phyloP scores from a whole-genome alignment of 352 stramenopile species.

The Phytophthora fragariaefolia region DNA sequence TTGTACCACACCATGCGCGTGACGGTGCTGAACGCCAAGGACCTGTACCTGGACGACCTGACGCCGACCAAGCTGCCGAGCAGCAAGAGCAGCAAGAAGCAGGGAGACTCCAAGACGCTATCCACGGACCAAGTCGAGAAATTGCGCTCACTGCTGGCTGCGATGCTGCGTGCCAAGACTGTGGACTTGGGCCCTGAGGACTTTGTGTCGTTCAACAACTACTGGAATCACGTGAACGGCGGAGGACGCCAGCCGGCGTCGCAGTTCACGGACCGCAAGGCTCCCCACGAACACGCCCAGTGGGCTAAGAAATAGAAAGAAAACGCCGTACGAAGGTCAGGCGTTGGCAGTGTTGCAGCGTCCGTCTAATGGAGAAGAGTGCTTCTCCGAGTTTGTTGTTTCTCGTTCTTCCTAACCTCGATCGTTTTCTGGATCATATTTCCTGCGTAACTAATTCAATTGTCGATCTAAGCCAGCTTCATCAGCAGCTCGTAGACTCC shows the following conservation, averaged over 20 bases:
- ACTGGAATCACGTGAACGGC: constrained; percentile 81
- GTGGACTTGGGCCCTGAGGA: constrained; percentile 74
- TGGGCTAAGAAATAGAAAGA: constrained; percentile 64
- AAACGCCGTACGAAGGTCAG: neutral
- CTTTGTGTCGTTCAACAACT: constrained; percentile 84
- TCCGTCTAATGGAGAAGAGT: constrained; percentile 17
- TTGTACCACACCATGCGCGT: constrained; percentile 73
- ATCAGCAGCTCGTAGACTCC: constrained; percentile 84
- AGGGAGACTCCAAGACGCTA: constrained; percentile 42
- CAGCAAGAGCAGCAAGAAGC: constrained; percentile 34
- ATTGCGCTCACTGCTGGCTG: constrained; percentile 64
- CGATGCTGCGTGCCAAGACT: constrained; percentile 83
- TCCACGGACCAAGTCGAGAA: constrained; percentile 65
- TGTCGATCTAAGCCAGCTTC: constrained; percentile 61
- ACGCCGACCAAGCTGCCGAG: constrained; percentile 27
- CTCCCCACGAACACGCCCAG: constrained; percentile 85
- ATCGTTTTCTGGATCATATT: constrained; percentile 11
- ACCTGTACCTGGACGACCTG: constrained; percentile 62
- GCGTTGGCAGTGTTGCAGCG: neutral
- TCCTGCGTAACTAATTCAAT: constrained; percentile 9
- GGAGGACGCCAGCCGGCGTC: constrained; percentile 71
- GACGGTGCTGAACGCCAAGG: constrained; percentile 65
- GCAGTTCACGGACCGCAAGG: constrained; percentile 85
- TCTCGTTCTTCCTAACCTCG: neutral
- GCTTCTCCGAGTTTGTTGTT: constrained; percentile 6